Conservation (phyloP, 208 protist species). For the Blastocrithidia nonstop region DNA sequence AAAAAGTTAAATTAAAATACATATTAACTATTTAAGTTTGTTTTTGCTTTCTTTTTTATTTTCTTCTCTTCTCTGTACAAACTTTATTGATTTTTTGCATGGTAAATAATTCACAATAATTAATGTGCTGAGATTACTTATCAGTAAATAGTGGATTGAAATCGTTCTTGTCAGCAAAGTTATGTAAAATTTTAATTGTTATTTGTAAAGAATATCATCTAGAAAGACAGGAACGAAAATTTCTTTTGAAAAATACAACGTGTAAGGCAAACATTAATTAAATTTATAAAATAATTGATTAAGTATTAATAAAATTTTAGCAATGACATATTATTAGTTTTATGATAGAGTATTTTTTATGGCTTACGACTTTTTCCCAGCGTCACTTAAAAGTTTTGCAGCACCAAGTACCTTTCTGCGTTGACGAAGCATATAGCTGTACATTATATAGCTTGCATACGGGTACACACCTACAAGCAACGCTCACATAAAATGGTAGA, state of each 20-base stretch:
- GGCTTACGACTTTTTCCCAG: too few relatives aligned
- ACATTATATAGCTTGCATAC: conserved; percentile 74
- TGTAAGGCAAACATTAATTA: neutral
- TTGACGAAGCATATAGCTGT: conserved; percentile 82
- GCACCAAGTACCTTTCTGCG: conserved; percentile 47
- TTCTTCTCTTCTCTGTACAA: neutral
- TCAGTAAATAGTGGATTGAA: too few relatives aligned
- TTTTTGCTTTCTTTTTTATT: neutral
- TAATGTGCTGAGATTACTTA: neutral
- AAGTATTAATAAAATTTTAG: neutral
- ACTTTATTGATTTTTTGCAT: neutral
- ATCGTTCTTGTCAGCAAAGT: too few relatives aligned
- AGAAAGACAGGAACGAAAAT: too few relatives aligned
- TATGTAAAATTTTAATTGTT: too few relatives aligned
- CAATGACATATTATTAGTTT: neutral
- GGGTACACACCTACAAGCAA: conserved; percentile 61
- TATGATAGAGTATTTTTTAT: too few relatives aligned
- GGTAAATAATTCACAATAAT: neutral
- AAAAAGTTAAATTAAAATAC: neutral
- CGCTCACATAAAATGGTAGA: conserved; percentile 53
- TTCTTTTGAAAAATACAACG: too few relatives aligned
- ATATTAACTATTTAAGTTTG: neutral
- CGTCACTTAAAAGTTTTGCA: conserved; percentile 4
- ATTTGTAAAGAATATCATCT: too few relatives aligned
- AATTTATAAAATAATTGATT: neutral